Base-by-base conservation (phyloP, 352 stramenopile species). In the Hyaloperonospora arabidopsidis region DNA sequence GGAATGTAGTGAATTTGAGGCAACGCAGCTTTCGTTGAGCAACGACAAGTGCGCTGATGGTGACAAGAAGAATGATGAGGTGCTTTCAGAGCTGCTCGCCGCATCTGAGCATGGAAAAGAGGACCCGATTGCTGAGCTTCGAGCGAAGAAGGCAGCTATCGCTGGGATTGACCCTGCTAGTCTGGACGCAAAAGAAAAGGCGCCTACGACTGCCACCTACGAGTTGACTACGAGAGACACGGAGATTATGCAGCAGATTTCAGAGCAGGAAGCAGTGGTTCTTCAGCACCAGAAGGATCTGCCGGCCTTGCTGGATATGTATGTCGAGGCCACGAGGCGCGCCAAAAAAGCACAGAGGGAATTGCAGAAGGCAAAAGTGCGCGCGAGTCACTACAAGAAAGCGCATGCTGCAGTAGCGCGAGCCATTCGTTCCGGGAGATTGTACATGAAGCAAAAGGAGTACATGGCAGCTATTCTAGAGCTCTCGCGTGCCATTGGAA, bases 401-500 rank as follows among this genome's bases (percentile, higher is more conserved):
- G 74, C 74, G 17, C 67, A 77, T 44, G 49, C 53, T 34, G 61
- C 67, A 2, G 72, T 85, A 32, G 39, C 61, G n/a, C 72, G 74
- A 43, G 63, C 74, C 11, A 65, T 83, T 59, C 65, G 67, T 19
- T 57, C 55, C 0, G 65, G 66, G 7, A 63, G 60, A 17, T 45
- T 61, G 49, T 65, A 72, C 47, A 79, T 86, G 53, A 41, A 59
- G 12, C 68, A 79, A 57, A 60, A 74, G 29, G 75, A 86, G 57
- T 84, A 76, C 53, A 76, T 82, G 58, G 70, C 73, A 18, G 72
- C 75, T 21, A 82, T 86, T 21, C 44, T 86, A 21, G 75, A 86
- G 63, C 61, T 86, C 17, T 59, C 72, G 36, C 71, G 73, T 8
- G 75, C 73, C 15, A 53, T 54, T 0, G 61, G 52, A 12, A 76